phyloP scores from a whole-genome alignment of 306 rosid species.

The Acacia crassicarpa region DNA sequence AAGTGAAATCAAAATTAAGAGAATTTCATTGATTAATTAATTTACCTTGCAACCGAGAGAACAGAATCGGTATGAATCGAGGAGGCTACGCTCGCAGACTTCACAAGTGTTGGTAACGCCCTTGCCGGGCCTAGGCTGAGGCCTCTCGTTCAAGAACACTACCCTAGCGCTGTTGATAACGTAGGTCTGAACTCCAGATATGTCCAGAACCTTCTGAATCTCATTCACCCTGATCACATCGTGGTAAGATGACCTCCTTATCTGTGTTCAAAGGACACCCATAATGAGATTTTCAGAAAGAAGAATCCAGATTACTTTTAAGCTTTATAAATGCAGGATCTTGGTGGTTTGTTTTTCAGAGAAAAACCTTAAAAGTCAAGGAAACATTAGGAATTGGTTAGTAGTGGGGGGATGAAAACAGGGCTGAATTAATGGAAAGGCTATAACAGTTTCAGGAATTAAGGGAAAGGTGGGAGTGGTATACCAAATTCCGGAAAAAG shows the following conservation, averaged over 20 bases:
- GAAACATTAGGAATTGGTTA: background rate
- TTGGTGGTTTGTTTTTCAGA: background rate
- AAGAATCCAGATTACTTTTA: background rate
- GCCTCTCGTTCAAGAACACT: conserved; percentile 92
- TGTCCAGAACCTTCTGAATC: conserved; percentile 95
- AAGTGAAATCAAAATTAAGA: conserved; percentile 27
- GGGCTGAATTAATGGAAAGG: conserved; percentile 15
- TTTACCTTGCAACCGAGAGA: conserved; percentile 98
- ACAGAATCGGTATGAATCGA: conserved; percentile 89
- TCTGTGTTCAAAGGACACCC: conserved; percentile 56
- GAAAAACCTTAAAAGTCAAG: background rate
- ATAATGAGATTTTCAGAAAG: background rate
- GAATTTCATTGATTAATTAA: background rate
- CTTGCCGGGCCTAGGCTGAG: conserved; percentile 99
- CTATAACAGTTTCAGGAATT: background rate
- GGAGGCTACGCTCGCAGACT: conserved; percentile 97
- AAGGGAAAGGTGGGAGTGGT: background rate
- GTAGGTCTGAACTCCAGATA: conserved; percentile 92
- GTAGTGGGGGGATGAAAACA: background rate
- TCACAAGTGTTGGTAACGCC: conserved; percentile 98
- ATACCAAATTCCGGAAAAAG: conserved; percentile 10
- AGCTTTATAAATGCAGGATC: conserved; percentile 32
- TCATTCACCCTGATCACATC: conserved; percentile 91
- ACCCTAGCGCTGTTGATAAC: conserved; percentile 97
- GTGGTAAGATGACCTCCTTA: conserved; percentile 94